Percentiles rank a stretch among this genome's conserved stretches.
Conservation (phyloP, 139 green algal genomes). For the Coccomyxa sp. region DNA sequence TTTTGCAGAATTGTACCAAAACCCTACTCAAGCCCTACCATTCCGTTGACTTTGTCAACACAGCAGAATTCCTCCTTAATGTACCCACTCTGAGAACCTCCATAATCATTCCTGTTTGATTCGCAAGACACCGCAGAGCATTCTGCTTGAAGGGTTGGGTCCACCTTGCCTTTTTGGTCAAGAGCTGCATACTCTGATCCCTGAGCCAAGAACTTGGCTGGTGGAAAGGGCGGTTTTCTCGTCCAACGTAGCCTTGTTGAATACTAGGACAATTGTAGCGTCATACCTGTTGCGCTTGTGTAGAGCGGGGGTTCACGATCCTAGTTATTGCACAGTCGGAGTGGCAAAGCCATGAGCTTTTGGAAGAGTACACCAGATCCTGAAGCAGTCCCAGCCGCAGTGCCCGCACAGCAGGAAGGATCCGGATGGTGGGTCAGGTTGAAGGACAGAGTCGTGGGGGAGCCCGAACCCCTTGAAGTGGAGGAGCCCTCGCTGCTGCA, state of each 20-base stretch:
- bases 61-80: no score
- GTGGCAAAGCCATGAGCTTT: background rate
- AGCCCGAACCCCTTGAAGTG: background rate
- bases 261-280: background rate
- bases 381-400: background rate
- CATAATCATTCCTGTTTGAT: no score
- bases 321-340: background rate
- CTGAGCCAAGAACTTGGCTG: background rate
- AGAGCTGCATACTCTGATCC: background rate
- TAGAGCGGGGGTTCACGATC: background rate
- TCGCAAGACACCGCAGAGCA: no score
- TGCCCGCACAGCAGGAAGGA: background rate
- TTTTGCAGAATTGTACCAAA: no score
- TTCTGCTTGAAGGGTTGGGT: no score
- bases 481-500: conserved; percentile 26
- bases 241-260: background rate
- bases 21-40: no score
- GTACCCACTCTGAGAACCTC: no score
- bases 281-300: background rate
- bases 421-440: background rate
- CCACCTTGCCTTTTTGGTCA: background rate
- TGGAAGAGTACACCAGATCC: background rate
- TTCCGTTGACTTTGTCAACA: no score
- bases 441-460: background rate
- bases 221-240: background rate